phyloP scores from a whole-genome alignment of 768 basidiomycete genomes.

The Pleurotus sapidus region DNA sequence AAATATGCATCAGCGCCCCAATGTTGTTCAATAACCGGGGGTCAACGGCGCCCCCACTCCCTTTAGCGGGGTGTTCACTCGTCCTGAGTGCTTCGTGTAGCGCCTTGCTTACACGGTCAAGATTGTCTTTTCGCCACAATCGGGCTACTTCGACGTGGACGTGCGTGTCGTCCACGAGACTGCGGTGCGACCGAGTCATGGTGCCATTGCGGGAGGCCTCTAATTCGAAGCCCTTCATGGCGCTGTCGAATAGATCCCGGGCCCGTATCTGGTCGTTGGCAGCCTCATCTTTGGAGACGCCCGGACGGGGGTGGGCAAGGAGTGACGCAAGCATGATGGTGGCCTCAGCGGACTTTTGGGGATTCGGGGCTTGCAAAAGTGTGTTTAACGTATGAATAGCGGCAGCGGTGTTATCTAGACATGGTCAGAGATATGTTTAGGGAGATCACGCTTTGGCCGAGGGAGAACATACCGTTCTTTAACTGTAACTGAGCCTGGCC shows the following conservation, averaged over 20 bases:
- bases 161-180: slow-evolving; percentile 74
- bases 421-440: not conserved
- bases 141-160: slow-evolving; percentile 90
- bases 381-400: slow-evolving; percentile 86
- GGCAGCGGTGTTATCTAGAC: slow-evolving; percentile 72
- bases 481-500: slow-evolving; percentile 88
- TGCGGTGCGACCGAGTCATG: slow-evolving; percentile 40
- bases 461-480: slow-evolving; percentile 54
- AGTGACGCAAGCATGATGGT: slow-evolving; percentile 88
- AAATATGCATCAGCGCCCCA: slow-evolving; percentile 70
- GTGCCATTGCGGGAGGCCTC: slow-evolving; percentile 54
- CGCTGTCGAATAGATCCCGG: slow-evolving; percentile 78
- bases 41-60: slow-evolving; percentile 41
- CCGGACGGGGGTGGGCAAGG: slow-evolving; percentile 78
- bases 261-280: slow-evolving; percentile 70
- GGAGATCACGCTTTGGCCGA: not conserved
- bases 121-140: slow-evolving; percentile 80
- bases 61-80: slow-evolving; percentile 32
- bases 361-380: slow-evolving; percentile 63
- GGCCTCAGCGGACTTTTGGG: slow-evolving; percentile 75
- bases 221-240: slow-evolving; percentile 59
- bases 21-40: slow-evolving; percentile 81
- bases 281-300: slow-evolving; percentile 71
- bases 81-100: slow-evolving; percentile 72
- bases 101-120: slow-evolving; percentile 71